Conservation (phyloP, 1,139 yeast genomes). For the Geotrichum fermentans region DNA sequence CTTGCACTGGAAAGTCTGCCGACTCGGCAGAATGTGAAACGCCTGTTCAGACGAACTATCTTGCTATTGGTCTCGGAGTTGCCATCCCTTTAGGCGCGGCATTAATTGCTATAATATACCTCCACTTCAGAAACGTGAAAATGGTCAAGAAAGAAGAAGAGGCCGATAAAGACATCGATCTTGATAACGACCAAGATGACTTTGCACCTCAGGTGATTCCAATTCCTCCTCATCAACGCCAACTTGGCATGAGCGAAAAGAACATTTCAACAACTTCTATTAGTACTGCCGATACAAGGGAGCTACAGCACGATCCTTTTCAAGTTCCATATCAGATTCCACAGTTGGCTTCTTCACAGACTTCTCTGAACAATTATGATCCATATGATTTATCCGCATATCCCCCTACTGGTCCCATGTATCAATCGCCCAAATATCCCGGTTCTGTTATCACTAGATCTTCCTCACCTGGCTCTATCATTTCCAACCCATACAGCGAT, state of each 20-base stretch:
- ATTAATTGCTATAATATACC: conserved; percentile 30
- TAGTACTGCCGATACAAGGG: conserved; percentile 11
- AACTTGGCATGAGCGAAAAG: background rate
- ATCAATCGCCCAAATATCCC: conserved; percentile 17
- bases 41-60: conserved; percentile 29
- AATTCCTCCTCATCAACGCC: conserved; percentile 18
- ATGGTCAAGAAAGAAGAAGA: conserved; percentile 37
- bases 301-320: conserved; percentile 14
- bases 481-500: conserved; percentile 11
- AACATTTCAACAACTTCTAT: conserved; percentile 1
- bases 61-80: conserved; percentile 41
- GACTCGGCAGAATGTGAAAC: conserved; percentile 29
- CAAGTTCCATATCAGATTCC: conserved; percentile 10
- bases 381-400: conserved; percentile 16
- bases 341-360: conserved; percentile 14
- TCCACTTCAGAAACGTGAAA: conserved; percentile 36
- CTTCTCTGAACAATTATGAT: conserved; percentile 16
- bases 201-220: conserved; percentile 18
- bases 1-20: conserved; percentile 24
- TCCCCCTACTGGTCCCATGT: conserved; percentile 17
- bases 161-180: conserved; percentile 34
- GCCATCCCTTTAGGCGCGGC: conserved; percentile 39
- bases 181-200: conserved; percentile 28
- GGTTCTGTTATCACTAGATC: conserved; percentile 9
- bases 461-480: conserved; percentile 15